These are phyloP conservation scores for Leccinum disarticulatum DNA, from an alignment of 768 basidiomycete genomes.

Conservation along the genomic window DNA sequence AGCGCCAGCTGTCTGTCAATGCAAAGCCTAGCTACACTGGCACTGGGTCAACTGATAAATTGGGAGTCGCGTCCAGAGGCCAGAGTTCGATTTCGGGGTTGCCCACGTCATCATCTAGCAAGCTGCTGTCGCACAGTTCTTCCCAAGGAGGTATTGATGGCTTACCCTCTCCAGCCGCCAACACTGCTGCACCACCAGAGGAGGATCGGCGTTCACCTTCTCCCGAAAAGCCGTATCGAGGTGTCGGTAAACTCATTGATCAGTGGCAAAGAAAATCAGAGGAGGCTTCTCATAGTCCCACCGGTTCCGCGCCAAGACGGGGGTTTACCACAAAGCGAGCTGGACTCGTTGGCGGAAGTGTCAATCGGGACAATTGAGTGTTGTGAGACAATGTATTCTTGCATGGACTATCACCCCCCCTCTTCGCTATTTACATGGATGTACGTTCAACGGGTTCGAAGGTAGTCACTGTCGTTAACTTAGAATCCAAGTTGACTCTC, in stretches of 20 bases:
- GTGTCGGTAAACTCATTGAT: slow-evolving; percentile 56
- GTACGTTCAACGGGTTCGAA: neutral
- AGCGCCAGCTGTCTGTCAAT: slow-evolving; percentile 15
- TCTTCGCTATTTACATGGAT: neutral
- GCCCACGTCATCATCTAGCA: slow-evolving; percentile 24
- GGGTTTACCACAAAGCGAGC: slow-evolving; percentile 42
- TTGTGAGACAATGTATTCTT: neutral
- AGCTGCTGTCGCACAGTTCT: slow-evolving; percentile 14
- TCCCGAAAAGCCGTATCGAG: slow-evolving; percentile 77
- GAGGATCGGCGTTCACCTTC: slow-evolving; percentile 51
- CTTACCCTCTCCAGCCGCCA: slow-evolving; percentile 20
- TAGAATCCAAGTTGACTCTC: too few relatives aligned
- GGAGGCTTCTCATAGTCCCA: slow-evolving; percentile 31
- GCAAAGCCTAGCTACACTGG: slow-evolving; percentile 17
- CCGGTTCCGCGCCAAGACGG: slow-evolving; percentile 37
- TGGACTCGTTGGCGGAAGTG: slow-evolving; percentile 28
- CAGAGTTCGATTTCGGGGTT: slow-evolving; percentile 24
- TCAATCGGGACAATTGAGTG: slow-evolving; percentile 18
- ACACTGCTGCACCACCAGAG: slow-evolving; percentile 14
- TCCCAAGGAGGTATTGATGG: slow-evolving; percentile 27
- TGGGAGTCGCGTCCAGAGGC: slow-evolving; percentile 9
- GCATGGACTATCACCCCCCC: neutral
- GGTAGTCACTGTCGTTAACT: too few relatives aligned
- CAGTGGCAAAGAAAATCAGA: too few relatives aligned
- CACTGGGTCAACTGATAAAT: slow-evolving; percentile 21